These are phyloP conservation scores for Psophocarpus tetragonolobus DNA, from an alignment of 306 rosid species.

Conservation along the genomic window DNA sequence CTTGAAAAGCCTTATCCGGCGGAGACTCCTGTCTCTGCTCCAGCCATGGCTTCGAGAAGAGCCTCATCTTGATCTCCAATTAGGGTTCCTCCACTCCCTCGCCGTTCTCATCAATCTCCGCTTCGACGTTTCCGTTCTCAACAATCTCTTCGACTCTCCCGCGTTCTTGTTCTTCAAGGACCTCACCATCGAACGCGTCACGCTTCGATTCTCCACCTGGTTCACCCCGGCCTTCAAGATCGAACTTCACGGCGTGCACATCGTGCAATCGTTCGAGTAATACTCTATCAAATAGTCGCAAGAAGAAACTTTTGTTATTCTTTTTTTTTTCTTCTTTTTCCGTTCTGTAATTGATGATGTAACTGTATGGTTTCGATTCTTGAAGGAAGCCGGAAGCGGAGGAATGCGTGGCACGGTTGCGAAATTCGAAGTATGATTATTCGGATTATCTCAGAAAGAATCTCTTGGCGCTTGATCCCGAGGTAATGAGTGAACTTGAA, in stretches of 20 bases:
- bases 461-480: constrained; percentile 79
- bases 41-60: constrained; percentile 77
- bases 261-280: constrained; percentile 54
- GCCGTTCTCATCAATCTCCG: constrained; percentile 57
- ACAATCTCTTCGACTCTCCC: constrained; percentile 56
- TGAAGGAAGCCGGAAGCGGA: constrained; percentile 58
- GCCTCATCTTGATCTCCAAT: constrained; percentile 56
- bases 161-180: constrained; percentile 50
- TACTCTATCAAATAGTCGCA: not conserved
- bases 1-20: constrained; percentile 44
- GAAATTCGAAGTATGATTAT: constrained; percentile 36
- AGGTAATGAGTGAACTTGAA: constrained; percentile 52
- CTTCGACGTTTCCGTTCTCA: constrained; percentile 57
- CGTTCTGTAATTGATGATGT: constrained; percentile 6
- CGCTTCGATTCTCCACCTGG: constrained; percentile 71
- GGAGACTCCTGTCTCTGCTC: constrained; percentile 67
- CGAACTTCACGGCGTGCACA: constrained; percentile 60
- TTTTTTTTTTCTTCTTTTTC: not conserved
- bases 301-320: not conserved
- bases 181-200: constrained; percentile 55
- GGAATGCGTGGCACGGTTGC: constrained; percentile 29
- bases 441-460: constrained; percentile 53
- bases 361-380: constrained; percentile 14
- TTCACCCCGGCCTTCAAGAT: constrained; percentile 60
- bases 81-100: constrained; percentile 62